Base-by-base conservation (phyloP, 352 stramenopile species). In the Globisporangium middletonii region DNA sequence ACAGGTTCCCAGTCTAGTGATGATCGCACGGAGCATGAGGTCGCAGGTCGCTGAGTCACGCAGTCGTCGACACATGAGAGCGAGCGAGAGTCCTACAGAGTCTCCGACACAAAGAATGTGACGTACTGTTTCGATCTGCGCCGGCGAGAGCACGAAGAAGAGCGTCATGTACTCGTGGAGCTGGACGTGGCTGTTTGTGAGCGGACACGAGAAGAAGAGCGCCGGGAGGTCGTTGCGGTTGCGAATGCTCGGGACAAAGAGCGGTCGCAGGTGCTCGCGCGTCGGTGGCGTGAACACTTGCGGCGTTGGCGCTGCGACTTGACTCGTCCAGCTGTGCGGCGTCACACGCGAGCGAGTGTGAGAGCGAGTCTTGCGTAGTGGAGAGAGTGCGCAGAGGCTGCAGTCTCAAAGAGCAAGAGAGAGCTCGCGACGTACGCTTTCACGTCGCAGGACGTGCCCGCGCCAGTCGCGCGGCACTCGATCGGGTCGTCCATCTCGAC, bases 141-240 rank as follows among this genome's bases (percentile, higher is more conserved):
- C 64, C 1, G 76, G 74, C 1, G 71, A 74, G 12, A 89, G 38
- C 27, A 87, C 76, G 53, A 87, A 85, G 54, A 89, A 78, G 8
- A 89, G 55, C 1, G 79, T 89, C 76, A 86, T 86, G 35, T 67
- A 72, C 18, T 83, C 76, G 41, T 76, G 75, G 5, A 89, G 51
- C 18, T 57, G 58, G 30, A 76, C 5, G 1, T 62, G 43, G 23
- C 67, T 65, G 16, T 61, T 65, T 9, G 68, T 42, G 59, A 89
- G 72, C 2, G 76, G 76, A 33, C 79, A 89, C 0, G 70, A 65
- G n/a, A 87, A 83, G 27, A 71, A 73, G 26, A 89, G 53, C 3
- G 55, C 50, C 7, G 76, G 67, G 7, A 73, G 68, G 7, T 60
- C 55, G 30, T 72, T 73, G 42, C 64, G 47, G 4, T 62, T 72